These are phyloP conservation scores for Termitomyces sp. DNA, from an alignment of 768 basidiomycete species.

Conservation along the genomic window DNA sequence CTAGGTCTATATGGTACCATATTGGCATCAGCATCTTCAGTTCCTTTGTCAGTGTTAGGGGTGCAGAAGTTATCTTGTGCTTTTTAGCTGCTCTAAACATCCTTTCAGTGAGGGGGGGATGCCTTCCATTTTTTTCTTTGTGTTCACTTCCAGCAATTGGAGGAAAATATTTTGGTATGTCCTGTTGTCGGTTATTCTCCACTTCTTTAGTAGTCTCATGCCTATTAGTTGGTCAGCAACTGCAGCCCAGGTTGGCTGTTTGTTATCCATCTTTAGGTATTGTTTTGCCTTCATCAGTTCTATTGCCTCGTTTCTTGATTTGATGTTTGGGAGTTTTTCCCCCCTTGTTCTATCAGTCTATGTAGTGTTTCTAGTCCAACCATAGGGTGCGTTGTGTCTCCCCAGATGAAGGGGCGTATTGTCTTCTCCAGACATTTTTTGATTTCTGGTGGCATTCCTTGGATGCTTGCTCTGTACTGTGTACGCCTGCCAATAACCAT, in stretches of 20 bases:
- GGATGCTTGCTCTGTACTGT: neutral
- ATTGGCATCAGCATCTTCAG: too few species aligned
- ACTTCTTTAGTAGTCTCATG: too few species aligned
- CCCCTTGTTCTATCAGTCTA: neutral
- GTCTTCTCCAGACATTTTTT: neutral
- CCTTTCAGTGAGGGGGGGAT: too few species aligned
- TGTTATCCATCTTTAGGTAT: neutral
- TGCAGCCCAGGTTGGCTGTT: neutral
- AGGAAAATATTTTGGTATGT: too few species aligned
- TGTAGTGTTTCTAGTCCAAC: neutral
- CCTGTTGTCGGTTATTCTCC: too few species aligned
- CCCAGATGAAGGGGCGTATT: too few species aligned
- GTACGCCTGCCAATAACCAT: constrained; percentile 8
- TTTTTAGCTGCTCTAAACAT: too few species aligned
- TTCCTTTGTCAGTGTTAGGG: too few species aligned
- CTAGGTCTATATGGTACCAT: too few species aligned
- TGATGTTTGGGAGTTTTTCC: constrained; percentile 1
- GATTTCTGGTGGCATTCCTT: neutral
- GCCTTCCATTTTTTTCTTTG: too few species aligned
- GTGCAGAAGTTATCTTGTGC: too few species aligned
- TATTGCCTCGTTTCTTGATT: neutral
- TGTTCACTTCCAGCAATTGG: too few species aligned
- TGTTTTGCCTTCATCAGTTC: neutral
- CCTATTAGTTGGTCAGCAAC: neutral
- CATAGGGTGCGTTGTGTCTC: neutral